These are phyloP conservation scores for Rhipidocladum racemiflorum DNA, from an alignment of 176 grass and related monocot species.

Conservation along the genomic window DNA sequence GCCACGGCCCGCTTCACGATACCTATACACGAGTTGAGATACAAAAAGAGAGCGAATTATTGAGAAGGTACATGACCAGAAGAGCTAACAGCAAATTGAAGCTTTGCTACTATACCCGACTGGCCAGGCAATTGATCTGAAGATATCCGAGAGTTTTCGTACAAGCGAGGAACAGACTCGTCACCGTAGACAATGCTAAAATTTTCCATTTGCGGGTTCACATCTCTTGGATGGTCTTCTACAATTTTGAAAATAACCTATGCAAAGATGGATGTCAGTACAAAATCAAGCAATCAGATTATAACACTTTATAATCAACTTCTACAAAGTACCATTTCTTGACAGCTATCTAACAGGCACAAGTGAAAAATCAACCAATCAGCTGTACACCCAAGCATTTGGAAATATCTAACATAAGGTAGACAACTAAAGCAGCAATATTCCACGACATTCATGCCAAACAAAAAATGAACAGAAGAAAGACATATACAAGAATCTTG, in stretches of 20 bases:
- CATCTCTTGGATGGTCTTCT: constrained; percentile 84
- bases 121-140: constrained; percentile 85
- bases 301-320: background rate
- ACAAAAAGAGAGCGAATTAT: background rate
- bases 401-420: background rate
- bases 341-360: background rate
- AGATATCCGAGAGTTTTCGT: constrained; percentile 88
- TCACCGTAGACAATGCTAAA: constrained; percentile 80
- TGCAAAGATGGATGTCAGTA: constrained; percentile 19
- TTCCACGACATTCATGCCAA: background rate
- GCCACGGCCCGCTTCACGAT: constrained; percentile 92
- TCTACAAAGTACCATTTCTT: background rate
- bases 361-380: background rate
- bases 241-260: constrained; percentile 99
- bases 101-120: constrained; percentile 52
- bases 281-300: background rate
- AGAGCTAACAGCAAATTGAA: constrained; percentile 14
- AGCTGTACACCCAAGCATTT: background rate
- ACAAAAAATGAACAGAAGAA: constrained; percentile 2
- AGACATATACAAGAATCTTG: background rate
- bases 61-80: background rate
- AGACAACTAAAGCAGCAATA: background rate
- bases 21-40: constrained; percentile 44
- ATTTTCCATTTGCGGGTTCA: constrained; percentile 69
- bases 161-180: constrained; percentile 82